Percentiles rank a stretch among this genome's conserved stretches.
Evolutionary conservation across 768 basidiomycete genomes (phyloP).

Genomic region (Boletus rex-veris): DNA sequence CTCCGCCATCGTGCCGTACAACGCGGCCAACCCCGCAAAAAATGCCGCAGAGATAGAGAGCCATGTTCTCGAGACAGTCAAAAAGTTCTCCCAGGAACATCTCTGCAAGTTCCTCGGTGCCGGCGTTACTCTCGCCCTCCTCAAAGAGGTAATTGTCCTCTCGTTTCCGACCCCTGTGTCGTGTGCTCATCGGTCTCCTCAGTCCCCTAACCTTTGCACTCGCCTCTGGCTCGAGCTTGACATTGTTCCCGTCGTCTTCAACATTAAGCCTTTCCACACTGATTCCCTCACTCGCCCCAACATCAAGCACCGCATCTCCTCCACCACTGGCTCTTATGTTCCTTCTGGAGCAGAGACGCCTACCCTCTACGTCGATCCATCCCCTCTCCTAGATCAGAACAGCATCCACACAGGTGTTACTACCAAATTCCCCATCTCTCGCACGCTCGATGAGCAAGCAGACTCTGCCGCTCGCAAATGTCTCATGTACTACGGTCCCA

Average conservation of each 20-base stretch:
- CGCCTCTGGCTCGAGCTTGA: constrained; percentile 81
- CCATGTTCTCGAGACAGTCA: constrained; percentile 60
- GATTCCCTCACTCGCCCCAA: constrained; percentile 77
- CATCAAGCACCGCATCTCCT: constrained; percentile 78
- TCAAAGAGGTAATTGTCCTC: constrained; percentile 54
- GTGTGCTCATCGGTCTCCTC: constrained; percentile 21
- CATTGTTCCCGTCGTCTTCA: constrained; percentile 81
- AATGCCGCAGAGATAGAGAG: constrained; percentile 60
- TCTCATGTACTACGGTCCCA: constrained; percentile 78
- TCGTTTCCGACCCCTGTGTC: constrained; percentile 4
- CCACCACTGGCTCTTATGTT: constrained; percentile 73
- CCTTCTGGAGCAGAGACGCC: constrained; percentile 77
- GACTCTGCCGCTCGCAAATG: constrained; percentile 85
- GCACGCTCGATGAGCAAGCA: constrained; percentile 80
- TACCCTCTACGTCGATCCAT: constrained; percentile 59
- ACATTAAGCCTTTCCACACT: constrained; percentile 79
- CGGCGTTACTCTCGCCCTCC: constrained; percentile 67
- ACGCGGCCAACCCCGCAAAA: constrained; percentile 46
- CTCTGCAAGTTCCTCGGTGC: constrained; percentile 85
- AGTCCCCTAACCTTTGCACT: constrained; percentile 82
- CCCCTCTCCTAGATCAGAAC: constrained; percentile 43
- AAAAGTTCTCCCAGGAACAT: constrained; percentile 72
- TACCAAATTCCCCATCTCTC: constrained; percentile 65
- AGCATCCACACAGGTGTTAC: constrained; percentile 44
- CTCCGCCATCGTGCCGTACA: constrained; percentile 53